phyloP scores from a whole-genome alignment of 2,329 filamentous ascomycete genomes.

The Neonectria ditissima region DNA sequence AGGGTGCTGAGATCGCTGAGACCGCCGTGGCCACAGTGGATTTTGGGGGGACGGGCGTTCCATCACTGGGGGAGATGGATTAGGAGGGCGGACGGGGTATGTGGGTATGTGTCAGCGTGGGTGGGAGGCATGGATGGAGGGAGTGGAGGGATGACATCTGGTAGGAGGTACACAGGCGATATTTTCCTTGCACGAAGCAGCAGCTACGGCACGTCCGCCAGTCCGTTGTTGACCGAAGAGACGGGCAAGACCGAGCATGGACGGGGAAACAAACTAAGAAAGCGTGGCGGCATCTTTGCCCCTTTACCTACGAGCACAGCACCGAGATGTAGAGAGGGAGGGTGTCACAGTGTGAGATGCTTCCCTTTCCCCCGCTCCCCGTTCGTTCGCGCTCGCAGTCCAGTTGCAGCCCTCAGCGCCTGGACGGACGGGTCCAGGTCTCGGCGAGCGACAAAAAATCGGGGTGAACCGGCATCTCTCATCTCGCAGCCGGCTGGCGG shows the following conservation, averaged over 20 bases:
- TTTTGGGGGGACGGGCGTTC: slow-evolving; percentile 27
- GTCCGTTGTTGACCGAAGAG: background rate
- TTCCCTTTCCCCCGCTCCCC: background rate
- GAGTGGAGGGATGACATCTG: slow-evolving; percentile 36
- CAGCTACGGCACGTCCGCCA: background rate
- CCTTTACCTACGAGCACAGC: too few relatives aligned
- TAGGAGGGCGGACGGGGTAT: slow-evolving; percentile 25
- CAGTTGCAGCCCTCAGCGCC: slow-evolving; percentile 12
- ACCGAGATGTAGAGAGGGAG: too few relatives aligned
- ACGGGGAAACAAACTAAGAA: slow-evolving; percentile 5
- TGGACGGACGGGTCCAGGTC: slow-evolving; percentile 42
- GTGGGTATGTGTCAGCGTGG: slow-evolving; percentile 30
- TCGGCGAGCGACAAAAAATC: slow-evolving; percentile 49
- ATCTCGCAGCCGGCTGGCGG: slow-evolving; percentile 43
- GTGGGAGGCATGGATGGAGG: slow-evolving; percentile 35
- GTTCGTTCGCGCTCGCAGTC: background rate
- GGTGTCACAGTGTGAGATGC: slow-evolving; percentile 13
- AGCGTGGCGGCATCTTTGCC: slow-evolving; percentile 8
- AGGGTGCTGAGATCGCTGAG: slow-evolving; percentile 28
- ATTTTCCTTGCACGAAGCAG: slow-evolving; percentile 7
- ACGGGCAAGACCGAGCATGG: slow-evolving; percentile 14
- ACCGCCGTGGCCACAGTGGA: slow-evolving; percentile 26
- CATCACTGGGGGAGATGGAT: slow-evolving; percentile 11
- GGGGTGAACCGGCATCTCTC: slow-evolving; percentile 51
- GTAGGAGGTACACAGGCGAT: slow-evolving; percentile 17